Base-by-base conservation (phyloP, 805 yeast genomes). In the Debaryomyces prosopidis region DNA sequence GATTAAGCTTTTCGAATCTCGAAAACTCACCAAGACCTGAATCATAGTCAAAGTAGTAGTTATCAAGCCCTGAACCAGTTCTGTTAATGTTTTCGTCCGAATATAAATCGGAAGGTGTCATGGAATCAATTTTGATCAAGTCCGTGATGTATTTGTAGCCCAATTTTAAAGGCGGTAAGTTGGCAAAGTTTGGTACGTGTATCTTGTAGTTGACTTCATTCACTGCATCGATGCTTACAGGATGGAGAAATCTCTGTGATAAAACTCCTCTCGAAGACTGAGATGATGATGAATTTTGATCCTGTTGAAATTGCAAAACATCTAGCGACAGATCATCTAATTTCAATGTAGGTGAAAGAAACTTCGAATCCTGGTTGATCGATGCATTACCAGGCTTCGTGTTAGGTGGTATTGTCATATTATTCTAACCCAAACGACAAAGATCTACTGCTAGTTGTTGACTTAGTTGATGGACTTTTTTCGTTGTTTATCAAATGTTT, bases 1-100 rank as follows among this genome's bases (percentile, higher is more conserved):
- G 81, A 28, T 78, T 76, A 2, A 85, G 73, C 57, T 85, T 84
- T 58, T 84, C 91, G 62, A 89, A 90, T 7, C 96, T 84, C n/a
- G 87, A 77, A 51, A 83, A 84, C 19, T 75, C 71, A 8, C 77
- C 77, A 45, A 74, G 58, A 3, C 79, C 75, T 36, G 68, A 66
- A 9, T 62, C 66, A 39, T 66, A 63, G 45, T 78, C 77, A 51
- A 76, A 79, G 50, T 80, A 82, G 61, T 81, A 87, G 57, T 82
- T 85, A 58, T 87, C 90, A 49, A 84, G 75, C 3, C 71, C 72
- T 2, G 68, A 55, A 30, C 61, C 62, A 16, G 63, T 49, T 48
- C 69, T 70, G 43, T 82, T 82, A 40, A 85, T 79, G 52, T 78
- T 76, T 35, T 82, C 80, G 39, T 80, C 66, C 8, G 72, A 69